These are phyloP conservation scores for Austropuccinia psidii DNA, from an alignment of 1,284 basidiomycete genomes.

Conservation along the genomic window DNA sequence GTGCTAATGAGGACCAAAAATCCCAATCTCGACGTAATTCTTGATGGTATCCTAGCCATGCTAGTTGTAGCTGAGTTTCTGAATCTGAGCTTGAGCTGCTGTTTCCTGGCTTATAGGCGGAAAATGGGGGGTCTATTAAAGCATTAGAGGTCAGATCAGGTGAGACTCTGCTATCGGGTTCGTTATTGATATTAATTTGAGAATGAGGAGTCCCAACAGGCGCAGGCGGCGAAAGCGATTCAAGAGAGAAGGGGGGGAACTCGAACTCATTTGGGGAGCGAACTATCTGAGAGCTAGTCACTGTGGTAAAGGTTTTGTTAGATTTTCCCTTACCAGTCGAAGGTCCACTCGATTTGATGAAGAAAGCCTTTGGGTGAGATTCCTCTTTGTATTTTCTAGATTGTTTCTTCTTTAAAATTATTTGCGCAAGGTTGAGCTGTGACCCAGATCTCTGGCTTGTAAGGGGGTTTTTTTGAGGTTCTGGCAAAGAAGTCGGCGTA, in stretches of 20 bases:
- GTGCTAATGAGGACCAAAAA: slow-evolving; percentile 25
- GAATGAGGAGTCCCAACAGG: background rate
- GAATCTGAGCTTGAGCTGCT: background rate
- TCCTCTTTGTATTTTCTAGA: slow-evolving; percentile 1
- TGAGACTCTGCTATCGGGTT: background rate
- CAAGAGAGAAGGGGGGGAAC: slow-evolving; percentile 2
- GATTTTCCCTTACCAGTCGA: background rate
- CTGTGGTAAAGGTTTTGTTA: background rate
- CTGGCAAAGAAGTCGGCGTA: too few species aligned
- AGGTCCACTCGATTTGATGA: background rate
- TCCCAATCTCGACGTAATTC: slow-evolving; percentile 36
- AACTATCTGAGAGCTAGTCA: slow-evolving; percentile 19
- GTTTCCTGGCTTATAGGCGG: background rate
- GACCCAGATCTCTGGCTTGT: too few species aligned
- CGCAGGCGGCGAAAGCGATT: background rate
- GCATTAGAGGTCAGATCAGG: background rate
- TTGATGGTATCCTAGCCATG: slow-evolving; percentile 34
- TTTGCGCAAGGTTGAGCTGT: background rate
- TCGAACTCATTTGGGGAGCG: slow-evolving; percentile 15
- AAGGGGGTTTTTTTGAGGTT: too few species aligned
- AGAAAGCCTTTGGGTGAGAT: slow-evolving; percentile 18
- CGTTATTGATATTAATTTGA: background rate
- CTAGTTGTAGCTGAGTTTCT: slow-evolving; percentile 29
- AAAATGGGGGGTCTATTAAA: background rate
- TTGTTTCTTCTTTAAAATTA: slow-evolving; percentile 11